Conservation (phyloP, 192 early-diverging fungal genomes). For the Coemansia javaensis region DNA sequence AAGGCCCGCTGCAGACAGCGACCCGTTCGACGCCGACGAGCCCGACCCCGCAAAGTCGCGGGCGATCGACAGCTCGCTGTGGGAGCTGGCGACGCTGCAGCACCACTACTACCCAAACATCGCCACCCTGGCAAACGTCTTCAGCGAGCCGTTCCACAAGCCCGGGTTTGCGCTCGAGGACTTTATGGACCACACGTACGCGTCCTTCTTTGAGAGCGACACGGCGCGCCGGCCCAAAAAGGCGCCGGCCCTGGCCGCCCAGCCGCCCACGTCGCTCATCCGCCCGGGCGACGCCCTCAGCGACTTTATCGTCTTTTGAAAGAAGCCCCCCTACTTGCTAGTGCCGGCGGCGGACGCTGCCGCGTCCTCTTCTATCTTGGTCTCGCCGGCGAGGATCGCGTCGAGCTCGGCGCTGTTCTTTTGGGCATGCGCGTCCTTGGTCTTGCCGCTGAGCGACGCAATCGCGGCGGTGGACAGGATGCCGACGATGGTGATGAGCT, state of each 20-base stretch:
- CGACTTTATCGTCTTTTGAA: slow-evolving; percentile 33
- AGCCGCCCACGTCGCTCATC: slow-evolving; percentile 52
- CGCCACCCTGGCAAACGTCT: slow-evolving; percentile 76
- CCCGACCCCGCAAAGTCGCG: slow-evolving; percentile 71
- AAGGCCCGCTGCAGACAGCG: slow-evolving; percentile 11
- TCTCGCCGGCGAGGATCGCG: slow-evolving; percentile 33
- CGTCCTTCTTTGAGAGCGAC: slow-evolving; percentile 68
- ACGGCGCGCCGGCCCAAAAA: slow-evolving; percentile 57
- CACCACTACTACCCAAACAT: slow-evolving; percentile 87
- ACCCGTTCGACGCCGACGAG: slow-evolving; percentile 53
- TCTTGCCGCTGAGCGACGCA: slow-evolving; percentile 33
- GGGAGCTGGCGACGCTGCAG: slow-evolving; percentile 88
- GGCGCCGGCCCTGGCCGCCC: slow-evolving; percentile 56
- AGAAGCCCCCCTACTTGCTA: no score
- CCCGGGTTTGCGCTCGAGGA: slow-evolving; percentile 87
- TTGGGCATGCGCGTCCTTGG: slow-evolving; percentile 9
- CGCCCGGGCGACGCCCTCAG: slow-evolving; percentile 47
- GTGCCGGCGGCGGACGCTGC: no score
- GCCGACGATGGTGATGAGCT: slow-evolving; percentile 58
- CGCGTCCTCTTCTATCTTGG: slow-evolving; percentile 8
- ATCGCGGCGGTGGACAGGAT: slow-evolving; percentile 59
- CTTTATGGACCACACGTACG: slow-evolving; percentile 90
- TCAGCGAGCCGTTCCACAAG: slow-evolving; percentile 83
- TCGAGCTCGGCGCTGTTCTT: slow-evolving; percentile 42
- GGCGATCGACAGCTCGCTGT: slow-evolving; percentile 83